A percentile compares a stretch with the other conserved stretches of the same genome.
Evolutionary conservation across 2,329 filamentous ascomycete genomes (phyloP).

Genomic region (Aureobasidium lini): DNA sequence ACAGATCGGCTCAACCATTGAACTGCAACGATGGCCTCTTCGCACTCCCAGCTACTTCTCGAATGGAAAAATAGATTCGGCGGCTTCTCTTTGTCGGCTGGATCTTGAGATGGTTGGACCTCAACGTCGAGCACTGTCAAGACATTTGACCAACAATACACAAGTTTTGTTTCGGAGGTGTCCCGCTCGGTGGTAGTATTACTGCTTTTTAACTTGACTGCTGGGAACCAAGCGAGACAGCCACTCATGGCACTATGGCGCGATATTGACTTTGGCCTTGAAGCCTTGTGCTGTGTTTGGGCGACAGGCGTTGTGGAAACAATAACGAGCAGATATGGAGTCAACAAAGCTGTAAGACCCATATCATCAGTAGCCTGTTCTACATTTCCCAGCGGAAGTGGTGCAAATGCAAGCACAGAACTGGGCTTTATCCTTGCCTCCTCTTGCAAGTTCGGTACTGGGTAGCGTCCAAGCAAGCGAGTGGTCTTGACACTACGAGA

Average conservation of each 20-base stretch:
- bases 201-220: slow-evolving; percentile 78
- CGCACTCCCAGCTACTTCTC: slow-evolving; percentile 82
- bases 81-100: slow-evolving; percentile 67
- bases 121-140: slow-evolving; percentile 86
- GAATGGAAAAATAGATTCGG: slow-evolving; percentile 71
- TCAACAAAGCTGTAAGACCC: slow-evolving; percentile 89
- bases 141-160: slow-evolving; percentile 99
- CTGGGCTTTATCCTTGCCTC: slow-evolving; percentile 77
- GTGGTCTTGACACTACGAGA: slow-evolving; percentile 82
- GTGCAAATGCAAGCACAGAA: slow-evolving; percentile 85
- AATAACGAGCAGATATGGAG: slow-evolving; percentile 89
- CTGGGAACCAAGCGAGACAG: slow-evolving; percentile 93
- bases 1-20: slow-evolving; percentile 97
- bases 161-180: slow-evolving; percentile 75
- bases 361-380: slow-evolving; percentile 80
- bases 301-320: slow-evolving; percentile 95
- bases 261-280: slow-evolving; percentile 81
- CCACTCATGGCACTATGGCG: slow-evolving; percentile 89
- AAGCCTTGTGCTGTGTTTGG: slow-evolving; percentile 91
- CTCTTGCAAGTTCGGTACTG: slow-evolving; percentile 54
- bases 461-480: slow-evolving; percentile 85
- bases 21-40: slow-evolving; percentile 91
- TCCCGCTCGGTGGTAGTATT: slow-evolving; percentile 43
- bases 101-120: slow-evolving; percentile 50
- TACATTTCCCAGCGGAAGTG: slow-evolving; percentile 87